phyloP scores from a whole-genome alignment of 805 yeast species.

The Pichia nanzhaoensis region DNA sequence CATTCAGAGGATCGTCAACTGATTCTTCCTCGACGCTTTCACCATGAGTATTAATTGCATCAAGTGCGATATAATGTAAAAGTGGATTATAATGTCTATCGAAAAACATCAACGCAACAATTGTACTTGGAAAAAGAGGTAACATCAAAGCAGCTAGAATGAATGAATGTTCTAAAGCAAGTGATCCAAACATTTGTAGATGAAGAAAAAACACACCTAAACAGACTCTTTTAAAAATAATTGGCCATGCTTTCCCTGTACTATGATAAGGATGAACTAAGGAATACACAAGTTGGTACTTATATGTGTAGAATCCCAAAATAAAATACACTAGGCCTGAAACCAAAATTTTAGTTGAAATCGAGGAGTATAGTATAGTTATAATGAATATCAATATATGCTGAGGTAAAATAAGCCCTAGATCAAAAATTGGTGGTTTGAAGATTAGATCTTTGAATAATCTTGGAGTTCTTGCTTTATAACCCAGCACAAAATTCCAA shows the following conservation, averaged over 20 bases:
- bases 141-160: conserved; percentile 40
- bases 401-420: conserved; percentile 56
- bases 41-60: conserved; percentile 43
- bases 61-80: conserved; percentile 48
- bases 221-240: conserved; percentile 49
- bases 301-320: conserved; percentile 53
- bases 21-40: conserved; percentile 25
- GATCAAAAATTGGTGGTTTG: conserved; percentile 54
- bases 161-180: conserved; percentile 54
- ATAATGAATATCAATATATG: conserved; percentile 54
- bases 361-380: conserved; percentile 52
- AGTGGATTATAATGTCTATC: conserved; percentile 50
- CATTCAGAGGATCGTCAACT: conserved; percentile 16
- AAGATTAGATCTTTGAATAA: conserved; percentile 45
- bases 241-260: conserved; percentile 63
- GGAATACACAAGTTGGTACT: conserved; percentile 54
- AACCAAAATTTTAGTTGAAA: conserved; percentile 52
- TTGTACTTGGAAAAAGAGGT: conserved; percentile 43
- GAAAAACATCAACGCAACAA: conserved; percentile 42
- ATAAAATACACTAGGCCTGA: conserved; percentile 52
- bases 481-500: conserved; percentile 33
- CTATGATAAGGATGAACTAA: conserved; percentile 61
- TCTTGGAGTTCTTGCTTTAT: conserved; percentile 41
- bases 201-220: conserved; percentile 51
- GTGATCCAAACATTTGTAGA: conserved; percentile 57